Evolutionary conservation across 768 basidiomycete genomes (phyloP), one percentile per base, ranked within the genome.

Genomic region (Dendrothele bispora): DNA sequence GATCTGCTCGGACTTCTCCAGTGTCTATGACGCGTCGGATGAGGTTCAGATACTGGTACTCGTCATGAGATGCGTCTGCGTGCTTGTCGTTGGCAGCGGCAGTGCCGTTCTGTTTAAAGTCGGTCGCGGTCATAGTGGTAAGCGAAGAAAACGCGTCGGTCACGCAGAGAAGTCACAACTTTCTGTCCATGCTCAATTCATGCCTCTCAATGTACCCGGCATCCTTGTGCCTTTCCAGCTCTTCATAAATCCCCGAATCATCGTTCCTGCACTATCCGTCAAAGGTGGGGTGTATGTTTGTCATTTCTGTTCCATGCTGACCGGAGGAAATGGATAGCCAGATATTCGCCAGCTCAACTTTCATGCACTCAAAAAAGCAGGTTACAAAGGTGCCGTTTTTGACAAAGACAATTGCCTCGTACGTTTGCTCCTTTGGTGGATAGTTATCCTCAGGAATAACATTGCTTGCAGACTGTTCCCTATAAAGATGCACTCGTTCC

Each of bases 331-430:
- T n/a, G 54, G 67, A 54, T 70, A 85, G 84, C 62, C 75, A 89
- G 91, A 91, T 62, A 91, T 95, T 57, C 88, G 90, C 74, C 77
- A 86, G 54, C 74, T 95, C 58, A 82, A 95, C 65, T 93, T 91
- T 73, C 55, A 56, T 7, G 82, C 82, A 29, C 72, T 98, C 30
- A 78, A 78, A 48, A 72, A 74, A 48, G 81, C 84, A 7, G 93
- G 95, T 4, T 94, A 91, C 62, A 80, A 83, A 38, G 93, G 89
- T n/a, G 90, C 87, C 3, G 83, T 99, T 1, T 88, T 98, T 55
- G 95, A 98, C 77, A 98, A 98, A 69, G 95, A 99, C 61, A 98
- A 99, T 58, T 98, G 95, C 61, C 68, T 98, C 55, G 95, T 91
- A 54, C 24, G 86, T 15, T 4, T 17, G 7, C 41, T 20, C 15